These are phyloP conservation scores for Backusella morwellensis DNA, from an alignment of 192 early-diverging fungal genomes.

Conservation along the genomic window DNA sequence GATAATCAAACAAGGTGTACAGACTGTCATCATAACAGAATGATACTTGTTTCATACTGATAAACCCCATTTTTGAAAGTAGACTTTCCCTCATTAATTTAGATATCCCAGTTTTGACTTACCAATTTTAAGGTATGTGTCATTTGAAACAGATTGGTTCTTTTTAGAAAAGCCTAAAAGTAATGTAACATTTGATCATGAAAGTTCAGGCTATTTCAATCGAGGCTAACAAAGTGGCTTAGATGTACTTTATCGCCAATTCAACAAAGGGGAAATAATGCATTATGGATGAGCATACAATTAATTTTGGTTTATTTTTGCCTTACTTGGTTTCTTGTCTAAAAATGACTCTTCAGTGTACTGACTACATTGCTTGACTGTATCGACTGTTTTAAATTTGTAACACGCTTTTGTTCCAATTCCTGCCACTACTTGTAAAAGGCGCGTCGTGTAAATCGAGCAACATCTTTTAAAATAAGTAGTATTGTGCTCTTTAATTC, in stretches of 20 bases:
- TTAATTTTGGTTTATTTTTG: not conserved
- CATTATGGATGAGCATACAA: not conserved
- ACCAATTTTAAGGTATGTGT: not conserved
- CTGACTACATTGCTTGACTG: too few relatives aligned
- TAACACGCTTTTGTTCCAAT: too few relatives aligned
- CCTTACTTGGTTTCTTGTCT: not conserved
- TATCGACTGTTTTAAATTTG: too few relatives aligned
- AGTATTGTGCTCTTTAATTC: too few relatives aligned
- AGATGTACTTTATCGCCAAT: not conserved
- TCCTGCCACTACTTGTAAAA: too few relatives aligned
- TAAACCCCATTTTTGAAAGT: not conserved
- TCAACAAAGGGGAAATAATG: not conserved
- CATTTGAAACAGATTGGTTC: not conserved
- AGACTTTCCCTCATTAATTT: not conserved
- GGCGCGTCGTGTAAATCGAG: too few relatives aligned
- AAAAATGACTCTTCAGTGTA: not conserved
- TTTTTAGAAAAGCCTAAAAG: too few relatives aligned
- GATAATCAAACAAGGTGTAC: not conserved
- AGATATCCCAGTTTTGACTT: not conserved
- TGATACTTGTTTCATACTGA: not conserved
- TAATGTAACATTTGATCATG: too few relatives aligned
- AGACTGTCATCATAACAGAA: not conserved
- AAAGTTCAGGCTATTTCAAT: too few relatives aligned
- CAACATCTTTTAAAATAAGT: too few relatives aligned
- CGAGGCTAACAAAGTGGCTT: too few relatives aligned